phyloP scores from a whole-genome alignment of 192 early-diverging fungal species.

The Coemansia guatemalensis region DNA sequence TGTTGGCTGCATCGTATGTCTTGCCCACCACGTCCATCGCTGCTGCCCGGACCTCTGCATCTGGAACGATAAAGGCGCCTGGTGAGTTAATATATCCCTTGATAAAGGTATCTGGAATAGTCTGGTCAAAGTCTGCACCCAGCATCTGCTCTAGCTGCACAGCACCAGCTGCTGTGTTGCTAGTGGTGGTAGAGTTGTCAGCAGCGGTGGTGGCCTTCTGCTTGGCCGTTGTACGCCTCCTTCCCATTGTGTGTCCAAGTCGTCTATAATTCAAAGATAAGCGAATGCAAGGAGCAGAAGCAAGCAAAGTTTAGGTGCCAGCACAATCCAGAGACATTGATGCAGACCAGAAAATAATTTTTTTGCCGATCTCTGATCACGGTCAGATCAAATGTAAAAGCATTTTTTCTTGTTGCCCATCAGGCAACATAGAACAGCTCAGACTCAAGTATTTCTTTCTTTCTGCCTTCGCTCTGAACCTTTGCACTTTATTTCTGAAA shows the following conservation, averaged over 20 bases:
- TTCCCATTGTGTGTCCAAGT: too few relatives aligned
- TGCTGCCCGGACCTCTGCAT: conserved; percentile 22
- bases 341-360: too few relatives aligned
- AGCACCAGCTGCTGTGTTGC: too few relatives aligned
- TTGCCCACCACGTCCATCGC: conserved; percentile 47
- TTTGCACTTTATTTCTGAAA: background rate
- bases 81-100: conserved; percentile 32
- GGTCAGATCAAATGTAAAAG: conserved; percentile 14
- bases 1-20: conserved; percentile 48
- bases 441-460: background rate
- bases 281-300: too few relatives aligned
- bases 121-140: conserved; percentile 16
- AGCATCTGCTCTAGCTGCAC: background rate
- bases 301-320: too few relatives aligned
- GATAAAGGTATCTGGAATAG: conserved; percentile 44
- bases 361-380: conserved; percentile 2
- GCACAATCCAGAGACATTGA: too few relatives aligned
- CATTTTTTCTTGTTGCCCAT: conserved; percentile 17
- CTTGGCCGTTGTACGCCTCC: too few relatives aligned
- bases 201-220: too few relatives aligned
- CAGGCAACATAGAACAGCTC: background rate
- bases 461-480: background rate
- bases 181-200: too few relatives aligned
- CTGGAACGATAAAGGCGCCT: conserved; percentile 42
- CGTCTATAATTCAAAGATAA: too few relatives aligned